Evolutionary conservation across 148 eudicot species (phyloP).

Genomic region (Diospyros lotus): DNA sequence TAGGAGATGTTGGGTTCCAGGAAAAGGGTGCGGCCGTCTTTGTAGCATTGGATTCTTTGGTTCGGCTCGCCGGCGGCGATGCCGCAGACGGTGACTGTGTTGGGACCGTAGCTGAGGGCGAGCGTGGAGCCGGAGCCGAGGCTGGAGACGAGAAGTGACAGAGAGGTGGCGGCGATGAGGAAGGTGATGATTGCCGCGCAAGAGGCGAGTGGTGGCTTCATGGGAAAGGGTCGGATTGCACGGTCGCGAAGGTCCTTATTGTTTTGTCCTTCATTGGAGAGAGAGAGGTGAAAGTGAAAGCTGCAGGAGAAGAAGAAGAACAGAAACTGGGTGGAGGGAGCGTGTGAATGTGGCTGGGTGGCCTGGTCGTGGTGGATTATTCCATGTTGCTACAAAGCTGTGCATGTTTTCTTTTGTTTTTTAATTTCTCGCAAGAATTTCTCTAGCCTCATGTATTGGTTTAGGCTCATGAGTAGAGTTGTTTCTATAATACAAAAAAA

Average conservation of each 20-base stretch:
- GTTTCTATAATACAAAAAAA: too few relatives aligned
- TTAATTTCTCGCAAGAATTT: too few relatives aligned
- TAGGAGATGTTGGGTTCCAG: constrained; percentile 33
- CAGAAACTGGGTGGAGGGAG: too few relatives aligned
- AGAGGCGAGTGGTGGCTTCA: constrained; percentile 15
- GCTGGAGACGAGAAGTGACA: constrained; percentile 20
- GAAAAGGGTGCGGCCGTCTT: constrained; percentile 18
- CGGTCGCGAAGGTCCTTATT: neutral
- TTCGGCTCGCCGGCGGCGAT: constrained; percentile 39
- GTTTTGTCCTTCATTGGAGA: constrained; percentile 24
- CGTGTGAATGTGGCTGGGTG: too few relatives aligned
- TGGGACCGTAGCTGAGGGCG: constrained; percentile 28
- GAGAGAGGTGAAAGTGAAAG: neutral
- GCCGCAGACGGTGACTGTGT: constrained; percentile 34
- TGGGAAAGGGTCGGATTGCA: constrained; percentile 12
- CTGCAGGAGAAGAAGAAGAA: too few relatives aligned
- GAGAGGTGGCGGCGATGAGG: constrained; percentile 12
- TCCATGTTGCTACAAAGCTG: too few relatives aligned
- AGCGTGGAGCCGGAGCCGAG: constrained; percentile 44
- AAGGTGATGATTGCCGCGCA: constrained; percentile 4
- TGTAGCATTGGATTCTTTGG: constrained; percentile 41
- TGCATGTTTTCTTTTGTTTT: too few relatives aligned
- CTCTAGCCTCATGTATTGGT: too few relatives aligned
- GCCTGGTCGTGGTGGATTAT: too few relatives aligned
- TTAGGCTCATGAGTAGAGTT: too few relatives aligned